Evolutionary conservation across 192 early-diverging fungal genomes (phyloP), one percentile per base, ranked within the genome.

Genomic region (Coemansia sp.): DNA sequence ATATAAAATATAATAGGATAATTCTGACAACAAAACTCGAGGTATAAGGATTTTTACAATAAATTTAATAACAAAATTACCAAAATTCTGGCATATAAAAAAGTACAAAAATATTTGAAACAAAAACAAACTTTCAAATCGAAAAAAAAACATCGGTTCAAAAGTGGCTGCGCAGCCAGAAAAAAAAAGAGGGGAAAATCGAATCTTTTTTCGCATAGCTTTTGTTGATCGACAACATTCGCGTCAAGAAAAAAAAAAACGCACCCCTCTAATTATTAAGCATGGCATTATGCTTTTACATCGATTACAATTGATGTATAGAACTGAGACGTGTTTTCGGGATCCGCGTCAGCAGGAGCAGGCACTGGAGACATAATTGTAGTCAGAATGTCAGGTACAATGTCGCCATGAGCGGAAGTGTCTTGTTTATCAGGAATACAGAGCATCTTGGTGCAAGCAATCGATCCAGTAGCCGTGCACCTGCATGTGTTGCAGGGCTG

Each of bases 371-470:
- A 49, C 64, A 71, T 71, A 17, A 71, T 32, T 0, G 74, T 76
- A 40, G 74, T 71, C 42, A 60, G 68, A 30, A 61, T 29, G 5
- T 56, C 33, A 28, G 51, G 52, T 14, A 45, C 14, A 45, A n/a
- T 49, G 34, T 57, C 64, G 40, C 31, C 63, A 2, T 48, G 55
- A 28, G 38, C 63, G 3, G 33, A 18, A 32, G 36, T 45, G 49
- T 32, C 17, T 59, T 31, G 48, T 3, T 22, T 42, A 5, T 3
- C 34, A 5, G 31, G 36, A 28, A 50, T 55, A 58, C 79, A 82
- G 36, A 82, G 51, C 61, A 52, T 76, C 70, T 73, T 75, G 25
- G 79, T 82, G 52, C 79, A 82, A 20, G 64, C 61, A 50, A 82
- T 33, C 0, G 62, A 36, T 8, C 79, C 79, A 11, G 12, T 30